phyloP scores from a whole-genome alignment of 352 stramenopile genomes.

The Globisporangium cystogenes region DNA sequence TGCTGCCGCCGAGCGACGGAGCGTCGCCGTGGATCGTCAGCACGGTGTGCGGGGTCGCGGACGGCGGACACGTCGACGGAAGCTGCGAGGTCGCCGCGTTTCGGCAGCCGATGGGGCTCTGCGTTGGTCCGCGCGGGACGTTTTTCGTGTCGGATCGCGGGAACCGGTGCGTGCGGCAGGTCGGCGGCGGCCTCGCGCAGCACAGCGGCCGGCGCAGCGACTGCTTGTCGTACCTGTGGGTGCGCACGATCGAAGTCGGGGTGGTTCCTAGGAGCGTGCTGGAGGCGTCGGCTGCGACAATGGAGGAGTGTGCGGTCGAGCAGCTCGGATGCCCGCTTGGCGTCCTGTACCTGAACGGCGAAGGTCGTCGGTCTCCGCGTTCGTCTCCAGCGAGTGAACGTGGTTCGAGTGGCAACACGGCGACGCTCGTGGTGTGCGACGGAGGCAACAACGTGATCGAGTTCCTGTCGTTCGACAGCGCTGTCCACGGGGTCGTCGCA shows the following conservation, averaged over 20 bases:
- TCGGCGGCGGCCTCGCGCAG: slow-evolving; percentile 21
- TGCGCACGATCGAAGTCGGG: slow-evolving; percentile 36
- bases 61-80: slow-evolving; percentile 25
- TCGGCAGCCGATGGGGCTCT: slow-evolving; percentile 31
- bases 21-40: slow-evolving; percentile 17
- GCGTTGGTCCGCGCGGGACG: slow-evolving; percentile 17
- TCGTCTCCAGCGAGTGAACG: not conserved
- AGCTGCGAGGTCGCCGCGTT: slow-evolving; percentile 27
- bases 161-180: slow-evolving; percentile 38
- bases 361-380: not conserved
- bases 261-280: slow-evolving; percentile 3
- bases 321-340: slow-evolving; percentile 12
- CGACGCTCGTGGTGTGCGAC: slow-evolving; percentile 19
- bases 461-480: slow-evolving; percentile 5
- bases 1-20: slow-evolving; percentile 12
- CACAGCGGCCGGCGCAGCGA: slow-evolving; percentile 5
- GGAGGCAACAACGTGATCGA: slow-evolving; percentile 19
- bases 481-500: not conserved
- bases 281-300: slow-evolving; percentile 1
- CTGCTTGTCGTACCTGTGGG: slow-evolving; percentile 24
- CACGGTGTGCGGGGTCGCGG: slow-evolving; percentile 23
- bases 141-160: slow-evolving; percentile 39
- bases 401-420: not conserved
- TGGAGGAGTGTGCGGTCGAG: slow-evolving; percentile 3
- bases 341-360: slow-evolving; percentile 1